Conservation (phyloP, 768 basidiomycete genomes). For the Boletus fagicola region DNA sequence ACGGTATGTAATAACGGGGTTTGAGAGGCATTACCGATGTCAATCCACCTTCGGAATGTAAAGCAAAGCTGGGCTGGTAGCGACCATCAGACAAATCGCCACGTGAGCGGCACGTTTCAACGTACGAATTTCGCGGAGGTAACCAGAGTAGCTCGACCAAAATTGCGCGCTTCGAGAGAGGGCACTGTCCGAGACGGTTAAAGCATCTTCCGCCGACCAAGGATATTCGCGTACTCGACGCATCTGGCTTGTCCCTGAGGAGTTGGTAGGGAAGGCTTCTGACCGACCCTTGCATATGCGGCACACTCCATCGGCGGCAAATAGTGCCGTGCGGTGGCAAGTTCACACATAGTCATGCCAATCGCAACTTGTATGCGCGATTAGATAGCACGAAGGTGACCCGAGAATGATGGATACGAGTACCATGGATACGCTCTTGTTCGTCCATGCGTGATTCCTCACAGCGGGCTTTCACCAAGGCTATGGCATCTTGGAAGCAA, state of each 20-base stretch:
- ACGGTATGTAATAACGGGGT: slow-evolving; percentile 10
- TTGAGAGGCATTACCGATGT: slow-evolving; percentile 52
- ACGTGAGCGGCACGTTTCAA: slow-evolving; percentile 23
- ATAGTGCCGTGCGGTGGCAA: slow-evolving; percentile 70
- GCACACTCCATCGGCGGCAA: slow-evolving; percentile 66
- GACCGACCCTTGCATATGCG: slow-evolving; percentile 12
- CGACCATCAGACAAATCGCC: slow-evolving; percentile 22
- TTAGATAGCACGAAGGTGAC: not conserved
- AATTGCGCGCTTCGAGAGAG: slow-evolving; percentile 76
- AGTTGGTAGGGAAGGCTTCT: not conserved
- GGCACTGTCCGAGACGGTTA: slow-evolving; percentile 43
- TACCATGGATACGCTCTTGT: slow-evolving; percentile 60
- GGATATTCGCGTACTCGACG: slow-evolving; percentile 43
- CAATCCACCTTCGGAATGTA: slow-evolving; percentile 70
- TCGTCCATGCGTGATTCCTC: slow-evolving; percentile 59
- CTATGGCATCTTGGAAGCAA: slow-evolving; percentile 59
- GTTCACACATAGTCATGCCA: slow-evolving; percentile 74
- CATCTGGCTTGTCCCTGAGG: slow-evolving; percentile 42
- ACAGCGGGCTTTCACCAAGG: slow-evolving; percentile 48
- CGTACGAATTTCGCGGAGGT: slow-evolving; percentile 75
- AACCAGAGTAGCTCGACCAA: slow-evolving; percentile 85
- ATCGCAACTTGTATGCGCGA: slow-evolving; percentile 58
- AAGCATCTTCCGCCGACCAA: not conserved
- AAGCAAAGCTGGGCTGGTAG: slow-evolving; percentile 69
- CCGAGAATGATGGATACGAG: not conserved